Base-by-base conservation (phyloP, 140 eudicot genomes). In the Stevia rebaudiana region DNA sequence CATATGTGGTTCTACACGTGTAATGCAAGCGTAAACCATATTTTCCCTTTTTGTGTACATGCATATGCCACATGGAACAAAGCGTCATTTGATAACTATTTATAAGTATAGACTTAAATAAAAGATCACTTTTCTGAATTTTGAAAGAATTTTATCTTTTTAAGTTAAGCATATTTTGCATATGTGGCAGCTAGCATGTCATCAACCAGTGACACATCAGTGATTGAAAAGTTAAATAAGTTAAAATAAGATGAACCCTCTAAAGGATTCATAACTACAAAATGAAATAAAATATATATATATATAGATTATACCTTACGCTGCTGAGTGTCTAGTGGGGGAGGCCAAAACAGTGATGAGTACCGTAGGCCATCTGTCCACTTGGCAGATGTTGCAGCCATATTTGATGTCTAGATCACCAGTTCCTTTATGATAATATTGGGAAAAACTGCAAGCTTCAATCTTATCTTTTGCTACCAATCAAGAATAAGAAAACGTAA, bases 281-380 rank as follows among this genome's bases (percentile, higher is more conserved):
- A 67, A 67, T 50, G 70, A 12, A 49, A 25, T 36, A 48, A 40
- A 47, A 25, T 13, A 35, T 5, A 67, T n/a, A 40, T 36, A 25
- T 13, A 35, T 5, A 67, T n/a, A 37, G 22, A 48, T 40, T 31
- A 68, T 74, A 91, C 98, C 98, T 87, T 87, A 51, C 83, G 73
- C 64, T 91, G 98, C 40, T 65, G 85, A 13, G 55, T 64, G 68
- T 87, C 98, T 57, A 80, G 84, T 49, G 98, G 96, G 16, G 98
- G 87, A 31, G 89, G 98, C 95, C 96, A 91, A 78, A 87, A 91
- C 71, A 91, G 44, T 31, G 98, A 91, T 18, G 98, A 91, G 70
- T 71, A 91, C 49, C 76, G 89, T 60, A 91, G 83, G 68, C 96
- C 79, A 74, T 91, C 98, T 17, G 85, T 87, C 98, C 98, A 91